Evolutionary conservation across 805 yeast genomes (phyloP).

Genomic region (Tetrapisispora pingtungensis): DNA sequence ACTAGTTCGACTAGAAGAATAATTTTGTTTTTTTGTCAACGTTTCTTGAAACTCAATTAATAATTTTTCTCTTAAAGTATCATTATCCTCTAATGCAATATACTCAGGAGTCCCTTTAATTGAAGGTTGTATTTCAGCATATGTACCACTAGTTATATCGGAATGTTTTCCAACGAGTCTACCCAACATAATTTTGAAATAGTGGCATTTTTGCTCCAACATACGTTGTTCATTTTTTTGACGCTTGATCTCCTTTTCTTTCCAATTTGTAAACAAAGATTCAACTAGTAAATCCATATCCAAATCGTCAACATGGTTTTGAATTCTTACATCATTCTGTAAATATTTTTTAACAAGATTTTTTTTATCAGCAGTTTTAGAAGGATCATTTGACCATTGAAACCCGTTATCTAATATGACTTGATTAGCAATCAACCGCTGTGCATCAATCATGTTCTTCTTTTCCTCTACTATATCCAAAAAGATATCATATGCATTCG

Average conservation of each 20-base stretch:
- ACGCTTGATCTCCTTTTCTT: conserved; percentile 17
- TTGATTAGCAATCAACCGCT: conserved; percentile 50
- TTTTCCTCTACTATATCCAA: conserved; percentile 64
- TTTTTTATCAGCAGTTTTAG: conserved; percentile 9
- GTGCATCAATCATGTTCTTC: conserved; percentile 43
- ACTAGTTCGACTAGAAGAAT: too few species aligned
- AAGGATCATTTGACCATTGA: conserved; percentile 17
- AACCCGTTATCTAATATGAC: conserved; percentile 32
- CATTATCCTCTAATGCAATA: conserved; percentile 27
- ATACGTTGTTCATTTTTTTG: conserved; percentile 10
- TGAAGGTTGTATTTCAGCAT: background rate
- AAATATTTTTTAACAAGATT: conserved; percentile 15
- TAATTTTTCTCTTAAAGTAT: conserved; percentile 20
- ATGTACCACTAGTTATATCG: background rate
- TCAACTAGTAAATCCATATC: conserved; percentile 24
- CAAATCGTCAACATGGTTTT: conserved; percentile 17
- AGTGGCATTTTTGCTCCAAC: conserved; percentile 17
- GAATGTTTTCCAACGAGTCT: conserved; percentile 9
- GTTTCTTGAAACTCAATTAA: conserved; percentile 27
- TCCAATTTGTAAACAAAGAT: conserved; percentile 19
- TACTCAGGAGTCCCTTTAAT: conserved; percentile 23
- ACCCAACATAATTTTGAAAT: conserved; percentile 18
- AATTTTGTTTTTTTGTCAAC: conserved; percentile 6
- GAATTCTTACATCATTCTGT: conserved; percentile 15
- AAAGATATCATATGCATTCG: conserved; percentile 65